phyloP scores from a whole-genome alignment of 1,284 basidiomycete species.

The Ceratobasidium theobromae region DNA sequence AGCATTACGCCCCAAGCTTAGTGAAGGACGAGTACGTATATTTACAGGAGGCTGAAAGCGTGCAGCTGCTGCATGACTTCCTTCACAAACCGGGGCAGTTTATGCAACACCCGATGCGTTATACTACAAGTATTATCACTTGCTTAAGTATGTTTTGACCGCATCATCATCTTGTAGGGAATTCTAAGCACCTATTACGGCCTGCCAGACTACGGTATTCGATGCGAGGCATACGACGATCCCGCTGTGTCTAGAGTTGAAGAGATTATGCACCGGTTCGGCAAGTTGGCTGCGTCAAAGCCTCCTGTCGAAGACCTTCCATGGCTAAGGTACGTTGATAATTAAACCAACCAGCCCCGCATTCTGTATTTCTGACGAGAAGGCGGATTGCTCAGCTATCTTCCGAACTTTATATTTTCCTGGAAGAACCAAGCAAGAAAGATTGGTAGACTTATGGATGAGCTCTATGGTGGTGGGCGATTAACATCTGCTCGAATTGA shows the following conservation, averaged over 20 bases:
- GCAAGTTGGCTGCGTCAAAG: not conserved
- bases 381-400: not conserved
- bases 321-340: not conserved
- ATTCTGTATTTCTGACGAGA: not conserved
- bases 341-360: too few species aligned
- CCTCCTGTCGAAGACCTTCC: conserved; percentile 19
- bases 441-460: conserved; percentile 3
- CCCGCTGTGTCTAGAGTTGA: conserved; percentile 3
- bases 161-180: not conserved
- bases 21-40: not conserved
- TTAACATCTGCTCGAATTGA: not conserved
- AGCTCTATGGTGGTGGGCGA: conserved; percentile 2
- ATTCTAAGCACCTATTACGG: not conserved
- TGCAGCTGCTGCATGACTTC: conserved; percentile 15
- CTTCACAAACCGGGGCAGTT: not conserved
- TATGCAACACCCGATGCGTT: conserved; percentile 24
- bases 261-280: not conserved
- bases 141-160: not conserved
- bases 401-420: not conserved
- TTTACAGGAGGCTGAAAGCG: conserved; percentile 17
- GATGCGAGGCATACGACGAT: conserved; percentile 19
- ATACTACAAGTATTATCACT: conserved; percentile 10
- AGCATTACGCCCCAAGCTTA: not conserved
- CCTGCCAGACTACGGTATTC: conserved; percentile 16
- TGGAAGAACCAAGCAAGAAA: conserved; percentile 1